A percentile compares a stretch with the other conserved stretches of the same genome.
These are phyloP conservation scores for Blumeriella jaapii DNA, from an alignment of 2,329 filamentous ascomycete genomes.

Conservation along the genomic window DNA sequence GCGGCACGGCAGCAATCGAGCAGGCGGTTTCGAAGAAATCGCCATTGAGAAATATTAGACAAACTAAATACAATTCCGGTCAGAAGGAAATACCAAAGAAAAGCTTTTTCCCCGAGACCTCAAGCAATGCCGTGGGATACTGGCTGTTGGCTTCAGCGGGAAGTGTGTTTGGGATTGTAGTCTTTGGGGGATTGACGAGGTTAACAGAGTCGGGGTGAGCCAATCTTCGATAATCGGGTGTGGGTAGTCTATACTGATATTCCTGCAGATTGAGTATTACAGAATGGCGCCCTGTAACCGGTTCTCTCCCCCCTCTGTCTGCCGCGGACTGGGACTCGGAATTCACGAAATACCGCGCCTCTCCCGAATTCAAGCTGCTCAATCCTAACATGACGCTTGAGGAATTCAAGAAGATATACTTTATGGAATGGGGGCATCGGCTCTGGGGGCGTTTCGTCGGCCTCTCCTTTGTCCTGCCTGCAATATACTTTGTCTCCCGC, in stretches of 20 bases:
- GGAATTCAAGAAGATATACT: conserved; percentile 98
- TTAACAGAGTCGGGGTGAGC: conserved; percentile 88
- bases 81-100: conserved; percentile 6
- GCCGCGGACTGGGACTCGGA: conserved; percentile 79
- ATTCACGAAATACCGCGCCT: conserved; percentile 83
- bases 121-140: conserved; percentile 69
- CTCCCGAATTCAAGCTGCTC: conserved; percentile 82
- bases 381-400: conserved; percentile 87
- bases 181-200: conserved; percentile 86
- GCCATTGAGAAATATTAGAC: conserved; percentile 18
- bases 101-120: conserved; percentile 37
- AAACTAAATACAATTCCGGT: conserved; percentile 14
- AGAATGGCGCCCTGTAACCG: conserved; percentile 96
- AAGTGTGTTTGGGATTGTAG: conserved; percentile 92
- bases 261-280: conserved; percentile 76
- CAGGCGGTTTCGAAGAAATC: conserved; percentile 9
- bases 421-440: conserved; percentile 96
- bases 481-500: conserved; percentile 75
- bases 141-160: conserved; percentile 87
- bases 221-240: conserved; percentile 3
- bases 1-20: conserved; percentile 14
- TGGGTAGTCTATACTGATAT: conserved; percentile 1
- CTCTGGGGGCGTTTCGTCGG: conserved; percentile 91
- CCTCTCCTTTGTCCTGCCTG: conserved; percentile 77
- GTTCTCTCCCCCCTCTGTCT: conserved; percentile 73